Evolutionary conservation across 2,329 filamentous ascomycete genomes (phyloP).

Genomic region (Phoma sp.): DNA sequence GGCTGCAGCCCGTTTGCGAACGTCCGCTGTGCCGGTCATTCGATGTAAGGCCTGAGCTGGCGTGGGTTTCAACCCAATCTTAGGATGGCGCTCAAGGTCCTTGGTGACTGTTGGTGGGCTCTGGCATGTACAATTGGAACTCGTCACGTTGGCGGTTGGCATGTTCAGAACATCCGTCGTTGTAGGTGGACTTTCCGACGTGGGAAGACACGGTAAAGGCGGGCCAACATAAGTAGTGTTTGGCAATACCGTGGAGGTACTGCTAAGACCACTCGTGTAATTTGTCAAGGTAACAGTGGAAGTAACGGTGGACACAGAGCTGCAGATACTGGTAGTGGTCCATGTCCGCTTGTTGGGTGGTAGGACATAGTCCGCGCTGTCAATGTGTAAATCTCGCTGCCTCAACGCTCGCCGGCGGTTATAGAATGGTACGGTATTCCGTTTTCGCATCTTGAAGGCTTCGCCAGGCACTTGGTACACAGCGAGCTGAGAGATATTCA

Average conservation of each 20-base stretch:
- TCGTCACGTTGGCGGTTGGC: neutral
- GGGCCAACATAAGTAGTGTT: constrained; percentile 18
- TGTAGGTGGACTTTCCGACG: neutral
- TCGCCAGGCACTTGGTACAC: constrained; percentile 64
- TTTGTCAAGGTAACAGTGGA: constrained; percentile 20
- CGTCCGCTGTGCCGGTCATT: neutral
- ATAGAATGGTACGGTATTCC: constrained; percentile 29
- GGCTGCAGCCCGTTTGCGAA: constrained; percentile 19
- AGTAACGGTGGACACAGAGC: constrained; percentile 15
- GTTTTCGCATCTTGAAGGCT: constrained; percentile 22
- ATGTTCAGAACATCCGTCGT: neutral
- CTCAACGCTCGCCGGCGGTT: constrained; percentile 21
- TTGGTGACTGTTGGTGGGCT: neutral
- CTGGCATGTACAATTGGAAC: constrained; percentile 2
- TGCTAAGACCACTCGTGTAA: constrained; percentile 3
- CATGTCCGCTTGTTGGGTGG: constrained; percentile 8
- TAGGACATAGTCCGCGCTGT: neutral
- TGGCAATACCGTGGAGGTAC: neutral
- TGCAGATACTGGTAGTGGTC: constrained; percentile 14
- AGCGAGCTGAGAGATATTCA: constrained; percentile 71
- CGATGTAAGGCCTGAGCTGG: neutral
- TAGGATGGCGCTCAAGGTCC: neutral
- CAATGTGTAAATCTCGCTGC: neutral
- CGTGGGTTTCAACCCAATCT: neutral
- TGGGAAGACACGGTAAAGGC: constrained; percentile 15